Conservation (phyloP, 352 stramenopile genomes). For the Pythium brassicae region DNA sequence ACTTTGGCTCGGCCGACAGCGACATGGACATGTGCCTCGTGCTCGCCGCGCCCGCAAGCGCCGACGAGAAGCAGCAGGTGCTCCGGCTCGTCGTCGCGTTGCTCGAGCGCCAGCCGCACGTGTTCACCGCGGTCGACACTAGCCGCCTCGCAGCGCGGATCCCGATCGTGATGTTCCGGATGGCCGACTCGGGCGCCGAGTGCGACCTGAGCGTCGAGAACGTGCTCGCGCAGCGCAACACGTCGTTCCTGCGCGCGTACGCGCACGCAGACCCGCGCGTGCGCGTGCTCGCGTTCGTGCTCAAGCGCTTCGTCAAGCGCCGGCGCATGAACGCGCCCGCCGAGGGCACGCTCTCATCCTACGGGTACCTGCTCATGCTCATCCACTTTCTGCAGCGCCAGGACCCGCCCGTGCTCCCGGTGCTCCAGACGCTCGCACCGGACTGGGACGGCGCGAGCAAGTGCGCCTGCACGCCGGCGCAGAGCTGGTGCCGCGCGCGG, state of each 20-base stretch:
- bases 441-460: constrained; percentile 40
- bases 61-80: constrained; percentile 70
- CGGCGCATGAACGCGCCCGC: constrained; percentile 81
- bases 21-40: constrained; percentile 95
- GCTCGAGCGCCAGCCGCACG: constrained; percentile 50
- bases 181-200: constrained; percentile 60
- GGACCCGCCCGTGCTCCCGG: constrained; percentile 62
- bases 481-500: constrained; percentile 15
- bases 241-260: constrained; percentile 92
- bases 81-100: constrained; percentile 51
- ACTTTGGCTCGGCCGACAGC: constrained; percentile 91
- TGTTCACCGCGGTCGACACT: constrained; percentile 71
- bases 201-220: constrained; percentile 94
- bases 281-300: constrained; percentile 70
- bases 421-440: constrained; percentile 57
- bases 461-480: constrained; percentile 24
- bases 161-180: constrained; percentile 97
- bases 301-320: constrained; percentile 83
- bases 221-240: constrained; percentile 96
- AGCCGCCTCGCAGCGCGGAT: constrained; percentile 93
- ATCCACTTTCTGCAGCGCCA: constrained; percentile 82
- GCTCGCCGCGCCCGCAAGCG: constrained; percentile 24
- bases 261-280: constrained; percentile 73
- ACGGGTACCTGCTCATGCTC: constrained; percentile 82
- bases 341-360: constrained; percentile 78